phyloP scores from a whole-genome alignment of 768 basidiomycete genomes.

The Russula olivacea region DNA sequence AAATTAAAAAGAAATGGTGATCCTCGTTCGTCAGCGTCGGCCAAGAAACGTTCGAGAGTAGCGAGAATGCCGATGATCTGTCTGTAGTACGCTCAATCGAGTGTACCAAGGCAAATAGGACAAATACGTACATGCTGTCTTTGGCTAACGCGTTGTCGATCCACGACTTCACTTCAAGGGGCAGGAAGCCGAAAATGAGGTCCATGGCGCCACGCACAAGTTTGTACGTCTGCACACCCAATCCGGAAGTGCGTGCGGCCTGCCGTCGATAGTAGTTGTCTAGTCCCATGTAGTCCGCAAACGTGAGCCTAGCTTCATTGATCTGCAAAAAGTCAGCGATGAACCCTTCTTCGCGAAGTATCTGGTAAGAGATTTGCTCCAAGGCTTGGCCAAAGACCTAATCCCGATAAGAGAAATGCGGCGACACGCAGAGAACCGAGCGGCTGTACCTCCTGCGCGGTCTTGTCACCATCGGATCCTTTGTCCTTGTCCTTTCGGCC shows the following conservation, averaged over 20 bases:
- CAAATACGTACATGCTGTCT: constrained; percentile 60
- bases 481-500: constrained; percentile 50
- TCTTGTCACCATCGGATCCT: constrained; percentile 50
- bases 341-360: constrained; percentile 84
- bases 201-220: constrained; percentile 88
- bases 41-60: constrained; percentile 67
- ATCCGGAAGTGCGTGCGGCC: constrained; percentile 64
- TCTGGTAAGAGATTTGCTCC: constrained; percentile 64
- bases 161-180: constrained; percentile 78
- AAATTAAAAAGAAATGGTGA: constrained; percentile 66
- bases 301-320: constrained; percentile 81
- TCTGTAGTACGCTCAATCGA: constrained; percentile 37
- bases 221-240: constrained; percentile 67
- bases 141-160: constrained; percentile 69
- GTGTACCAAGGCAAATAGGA: background rate
- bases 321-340: constrained; percentile 90
- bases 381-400: constrained; percentile 74
- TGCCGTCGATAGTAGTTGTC: constrained; percentile 94
- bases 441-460: constrained; percentile 59
- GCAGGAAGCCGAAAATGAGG: constrained; percentile 90
- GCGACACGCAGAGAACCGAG: constrained; percentile 1
- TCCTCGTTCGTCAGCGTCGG: constrained; percentile 73
- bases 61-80: constrained; percentile 81
- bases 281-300: constrained; percentile 90
- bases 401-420: background rate